Percentiles rank a stretch among this genome's conserved stretches.
Evolutionary conservation across 805 yeast genomes (phyloP).

Genomic region (Suhomyces sp.): DNA sequence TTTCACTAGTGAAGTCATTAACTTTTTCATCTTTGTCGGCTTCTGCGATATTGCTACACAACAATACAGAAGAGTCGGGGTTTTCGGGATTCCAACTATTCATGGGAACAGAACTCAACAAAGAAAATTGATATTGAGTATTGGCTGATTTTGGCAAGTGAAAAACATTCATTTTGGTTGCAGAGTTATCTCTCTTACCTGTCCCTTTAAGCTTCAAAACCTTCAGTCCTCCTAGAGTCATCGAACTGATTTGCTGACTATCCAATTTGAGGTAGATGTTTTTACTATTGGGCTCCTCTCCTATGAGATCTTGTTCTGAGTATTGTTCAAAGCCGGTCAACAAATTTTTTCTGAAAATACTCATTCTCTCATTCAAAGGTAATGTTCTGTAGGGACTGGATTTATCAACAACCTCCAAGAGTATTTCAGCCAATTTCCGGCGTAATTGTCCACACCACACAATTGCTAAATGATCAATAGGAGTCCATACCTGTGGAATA

Average conservation of each 20-base stretch:
- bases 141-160: slow-evolving; percentile 4
- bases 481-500: slow-evolving; percentile 89
- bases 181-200: slow-evolving; percentile 1
- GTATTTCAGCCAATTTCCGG: slow-evolving; percentile 53
- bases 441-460: slow-evolving; percentile 96
- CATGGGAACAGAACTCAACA: slow-evolving; percentile 19
- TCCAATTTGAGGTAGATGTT: slow-evolving; percentile 9
- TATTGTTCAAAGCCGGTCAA: slow-evolving; percentile 58
- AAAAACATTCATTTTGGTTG: slow-evolving; percentile 6
- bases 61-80: slow-evolving; percentile 16
- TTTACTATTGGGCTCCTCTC: neutral
- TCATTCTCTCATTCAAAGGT: slow-evolving; percentile 57
- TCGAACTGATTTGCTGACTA: neutral
- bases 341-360: slow-evolving; percentile 44
- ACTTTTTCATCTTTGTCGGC: slow-evolving; percentile 8
- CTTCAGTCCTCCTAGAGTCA: slow-evolving; percentile 3
- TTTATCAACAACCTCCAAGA: slow-evolving; percentile 61
- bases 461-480: slow-evolving; percentile 90
- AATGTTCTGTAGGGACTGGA: slow-evolving; percentile 48
- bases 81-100: slow-evolving; percentile 9
- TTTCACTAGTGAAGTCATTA: slow-evolving; percentile 38
- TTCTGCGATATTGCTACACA: slow-evolving; percentile 18
- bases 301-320: slow-evolving; percentile 2
- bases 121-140: slow-evolving; percentile 13
- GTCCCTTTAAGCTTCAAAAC: slow-evolving; percentile 2